phyloP scores from a whole-genome alignment of 345 rosid genomes.

The Limnanthes douglasii region DNA sequence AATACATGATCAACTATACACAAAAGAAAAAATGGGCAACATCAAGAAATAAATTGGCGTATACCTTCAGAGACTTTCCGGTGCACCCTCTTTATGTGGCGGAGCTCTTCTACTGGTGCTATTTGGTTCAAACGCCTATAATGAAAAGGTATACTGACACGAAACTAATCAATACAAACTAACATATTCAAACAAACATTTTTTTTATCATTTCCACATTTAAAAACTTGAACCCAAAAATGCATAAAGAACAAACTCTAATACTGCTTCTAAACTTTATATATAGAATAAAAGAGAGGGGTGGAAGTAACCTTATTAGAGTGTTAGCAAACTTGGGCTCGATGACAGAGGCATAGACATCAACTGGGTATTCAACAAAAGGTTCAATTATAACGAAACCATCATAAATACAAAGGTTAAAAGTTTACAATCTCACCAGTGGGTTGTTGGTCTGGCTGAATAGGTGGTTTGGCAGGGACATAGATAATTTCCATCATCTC shows the following conservation, averaged over 20 bases:
- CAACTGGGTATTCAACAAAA: slow-evolving; percentile 18
- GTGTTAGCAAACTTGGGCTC: slow-evolving; percentile 56
- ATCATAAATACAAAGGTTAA: neutral
- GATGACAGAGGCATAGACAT: slow-evolving; percentile 45
- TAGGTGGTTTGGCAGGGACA: slow-evolving; percentile 38
- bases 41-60: too few relatives aligned
- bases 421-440: slow-evolving; percentile 24
- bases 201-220: neutral
- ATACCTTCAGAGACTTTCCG: slow-evolving; percentile 32
- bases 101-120: slow-evolving; percentile 50
- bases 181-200: neutral
- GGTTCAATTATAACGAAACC: neutral
- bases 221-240: neutral
- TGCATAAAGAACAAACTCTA: neutral
- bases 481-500: slow-evolving; percentile 33
- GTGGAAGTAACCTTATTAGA: slow-evolving; percentile 46
- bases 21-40: neutral
- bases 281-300: too few relatives aligned
- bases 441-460: slow-evolving; percentile 39
- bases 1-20: neutral
- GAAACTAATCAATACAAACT: neutral
- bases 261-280: too few relatives aligned
- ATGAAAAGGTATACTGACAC: slow-evolving; percentile 3
- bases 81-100: slow-evolving; percentile 64
- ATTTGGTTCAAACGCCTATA: slow-evolving; percentile 48